Evolutionary conservation across 345 rosid genomes (phyloP).

Genomic region (Fremontodendron californicum): DNA sequence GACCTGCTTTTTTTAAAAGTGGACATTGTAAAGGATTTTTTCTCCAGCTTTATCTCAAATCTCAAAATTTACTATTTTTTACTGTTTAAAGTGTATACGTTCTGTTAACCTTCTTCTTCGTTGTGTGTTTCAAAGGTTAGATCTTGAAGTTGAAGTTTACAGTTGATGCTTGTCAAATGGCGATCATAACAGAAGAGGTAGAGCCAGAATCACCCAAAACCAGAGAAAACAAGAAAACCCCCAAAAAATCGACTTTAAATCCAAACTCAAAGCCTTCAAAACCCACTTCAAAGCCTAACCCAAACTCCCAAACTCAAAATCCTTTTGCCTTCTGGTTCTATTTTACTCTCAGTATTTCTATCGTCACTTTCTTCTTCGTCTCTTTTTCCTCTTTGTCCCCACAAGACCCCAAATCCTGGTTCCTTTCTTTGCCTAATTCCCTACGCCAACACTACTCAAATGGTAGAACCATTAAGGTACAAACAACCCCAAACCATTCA

Average conservation of each 20-base stretch:
- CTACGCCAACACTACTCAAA: constrained; percentile 81
- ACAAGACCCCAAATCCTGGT: constrained; percentile 76
- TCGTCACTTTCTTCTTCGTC: constrained; percentile 45
- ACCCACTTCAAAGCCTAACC: constrained; percentile 24
- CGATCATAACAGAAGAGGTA: constrained; percentile 66
- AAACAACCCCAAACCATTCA: constrained; percentile 36
- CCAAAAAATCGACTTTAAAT: background rate
- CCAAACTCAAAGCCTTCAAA: constrained; percentile 9
- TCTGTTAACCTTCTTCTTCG: background rate
- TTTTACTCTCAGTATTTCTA: constrained; percentile 50
- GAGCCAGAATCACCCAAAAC: constrained; percentile 33
- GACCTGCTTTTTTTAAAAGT: background rate
- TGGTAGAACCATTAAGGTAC: constrained; percentile 75
- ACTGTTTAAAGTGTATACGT: background rate
- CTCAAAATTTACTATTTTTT: background rate
- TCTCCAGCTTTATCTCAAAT: constrained; percentile 7
- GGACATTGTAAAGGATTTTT: background rate
- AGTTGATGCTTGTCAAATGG: constrained; percentile 37
- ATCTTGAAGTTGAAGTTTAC: background rate
- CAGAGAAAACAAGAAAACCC: background rate
- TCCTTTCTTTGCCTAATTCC: constrained; percentile 60
- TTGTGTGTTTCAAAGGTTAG: background rate
- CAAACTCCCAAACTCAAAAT: constrained; percentile 29
- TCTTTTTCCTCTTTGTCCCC: constrained; percentile 40
- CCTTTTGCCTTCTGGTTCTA: constrained; percentile 86